Evolutionary conservation across 257 asterid genomes (phyloP).

Genomic region (Penstemon davidsonii): DNA sequence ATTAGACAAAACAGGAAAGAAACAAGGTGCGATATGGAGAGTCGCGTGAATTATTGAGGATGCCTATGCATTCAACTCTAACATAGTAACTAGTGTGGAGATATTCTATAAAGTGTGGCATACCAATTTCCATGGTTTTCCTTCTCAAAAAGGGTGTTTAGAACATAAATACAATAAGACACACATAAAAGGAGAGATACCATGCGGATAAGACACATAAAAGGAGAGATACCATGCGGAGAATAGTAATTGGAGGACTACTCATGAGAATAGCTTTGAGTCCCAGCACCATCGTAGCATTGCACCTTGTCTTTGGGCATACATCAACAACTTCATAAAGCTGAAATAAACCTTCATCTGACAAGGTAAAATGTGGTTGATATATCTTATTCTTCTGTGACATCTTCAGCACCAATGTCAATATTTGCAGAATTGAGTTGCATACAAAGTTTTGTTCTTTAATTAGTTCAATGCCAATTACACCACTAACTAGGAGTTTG

Average conservation of each 20-base stretch:
- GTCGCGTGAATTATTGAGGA: too few relatives aligned
- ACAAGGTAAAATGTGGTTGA: conserved; percentile 76
- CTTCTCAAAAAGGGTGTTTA: not conserved
- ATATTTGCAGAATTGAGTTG: conserved; percentile 55
- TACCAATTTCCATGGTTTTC: too few relatives aligned
- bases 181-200: conserved; percentile 41
- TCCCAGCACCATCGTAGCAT: conserved; percentile 51
- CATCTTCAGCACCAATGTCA: conserved; percentile 61
- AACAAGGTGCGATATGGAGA: too few relatives aligned
- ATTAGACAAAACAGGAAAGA: too few relatives aligned
- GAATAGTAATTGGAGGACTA: conserved; percentile 62
- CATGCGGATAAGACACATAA: conserved; percentile 40
- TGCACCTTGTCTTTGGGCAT: conserved; percentile 40
- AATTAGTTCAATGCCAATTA: conserved; percentile 37
- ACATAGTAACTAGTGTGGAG: not conserved
- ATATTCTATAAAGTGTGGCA: not conserved
- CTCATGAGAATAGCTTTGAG: conserved; percentile 77
- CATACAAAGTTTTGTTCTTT: conserved; percentile 40
- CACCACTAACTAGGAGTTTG: conserved; percentile 54
- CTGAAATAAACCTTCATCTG: conserved; percentile 54
- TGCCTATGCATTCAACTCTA: not conserved
- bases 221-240: conserved; percentile 53
- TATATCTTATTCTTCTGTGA: conserved; percentile 74
- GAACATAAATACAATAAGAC: conserved; percentile 12
- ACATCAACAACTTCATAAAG: conserved; percentile 61